Evolutionary conservation across 2,329 filamentous ascomycete species (phyloP).

Genomic region (Venturia pyrina): DNA sequence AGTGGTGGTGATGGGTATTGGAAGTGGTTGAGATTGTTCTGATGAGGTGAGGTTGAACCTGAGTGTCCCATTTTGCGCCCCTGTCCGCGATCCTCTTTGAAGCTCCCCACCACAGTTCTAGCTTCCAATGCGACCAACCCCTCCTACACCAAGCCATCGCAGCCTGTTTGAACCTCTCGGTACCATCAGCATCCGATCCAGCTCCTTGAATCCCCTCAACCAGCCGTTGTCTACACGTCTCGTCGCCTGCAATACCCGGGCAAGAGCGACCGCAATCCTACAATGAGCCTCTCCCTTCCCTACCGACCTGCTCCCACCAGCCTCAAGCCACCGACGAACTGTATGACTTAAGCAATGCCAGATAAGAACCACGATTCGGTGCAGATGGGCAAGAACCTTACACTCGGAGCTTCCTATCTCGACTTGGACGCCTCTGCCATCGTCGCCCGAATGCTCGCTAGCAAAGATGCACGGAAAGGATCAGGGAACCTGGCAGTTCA

Average conservation of each 20-base stretch:
- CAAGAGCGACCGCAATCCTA: neutral
- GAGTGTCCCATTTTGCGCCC: neutral
- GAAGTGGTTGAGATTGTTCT: neutral
- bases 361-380: neutral
- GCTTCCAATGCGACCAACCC: neutral
- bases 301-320: neutral
- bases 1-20: neutral
- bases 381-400: neutral
- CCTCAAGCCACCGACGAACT: neutral
- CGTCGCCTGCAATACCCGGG: neutral
- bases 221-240: neutral
- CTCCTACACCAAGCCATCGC: neutral
- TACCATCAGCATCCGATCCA: neutral
- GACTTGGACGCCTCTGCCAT: neutral
- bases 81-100: neutral
- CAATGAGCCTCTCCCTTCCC: neutral
- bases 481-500: neutral
- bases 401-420: neutral
- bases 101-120: neutral
- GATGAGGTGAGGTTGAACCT: neutral
- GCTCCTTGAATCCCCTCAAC: neutral
- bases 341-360: neutral
- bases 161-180: neutral
- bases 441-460: neutral
- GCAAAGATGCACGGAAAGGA: neutral